Evolutionary conservation across 192 early-diverging fungal genomes (phyloP).

Genomic region (Pilobolus umbonatus): DNA sequence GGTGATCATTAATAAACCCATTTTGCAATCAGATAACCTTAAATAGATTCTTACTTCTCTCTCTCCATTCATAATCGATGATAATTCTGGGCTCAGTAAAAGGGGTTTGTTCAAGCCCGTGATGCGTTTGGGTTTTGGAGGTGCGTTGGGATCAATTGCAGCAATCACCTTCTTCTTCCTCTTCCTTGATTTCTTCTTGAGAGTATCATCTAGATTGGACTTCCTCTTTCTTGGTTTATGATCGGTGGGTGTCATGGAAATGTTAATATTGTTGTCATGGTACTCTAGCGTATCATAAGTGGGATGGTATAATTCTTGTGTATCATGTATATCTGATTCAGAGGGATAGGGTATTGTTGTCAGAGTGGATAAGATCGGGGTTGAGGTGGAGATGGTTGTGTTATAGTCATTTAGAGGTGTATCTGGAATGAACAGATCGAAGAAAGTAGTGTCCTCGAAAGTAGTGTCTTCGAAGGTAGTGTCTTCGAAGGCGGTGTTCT

Average conservation of each 20-base stretch:
- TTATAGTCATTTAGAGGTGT: background rate
- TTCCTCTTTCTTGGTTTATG: background rate
- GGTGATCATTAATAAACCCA: background rate
- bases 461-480: background rate
- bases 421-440: background rate
- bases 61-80: conserved; percentile 36
- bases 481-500: background rate
- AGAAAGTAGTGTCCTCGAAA: background rate
- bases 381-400: background rate
- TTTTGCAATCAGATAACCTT: background rate
- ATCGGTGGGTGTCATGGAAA: too few species aligned
- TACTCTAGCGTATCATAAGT: background rate
- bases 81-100: conserved; percentile 38
- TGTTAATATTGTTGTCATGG: background rate
- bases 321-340: background rate
- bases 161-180: conserved; percentile 20
- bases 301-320: background rate
- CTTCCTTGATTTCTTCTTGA: background rate
- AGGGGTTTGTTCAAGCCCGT: conserved; percentile 45
- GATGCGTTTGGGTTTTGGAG: conserved; percentile 33
- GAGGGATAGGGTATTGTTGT: background rate
- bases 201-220: background rate
- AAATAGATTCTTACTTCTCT: conserved; percentile 30
- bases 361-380: background rate
- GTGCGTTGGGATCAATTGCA: conserved; percentile 19